Base-by-base conservation (phyloP, 805 yeast species). In the Nakazawaea holstii region DNA sequence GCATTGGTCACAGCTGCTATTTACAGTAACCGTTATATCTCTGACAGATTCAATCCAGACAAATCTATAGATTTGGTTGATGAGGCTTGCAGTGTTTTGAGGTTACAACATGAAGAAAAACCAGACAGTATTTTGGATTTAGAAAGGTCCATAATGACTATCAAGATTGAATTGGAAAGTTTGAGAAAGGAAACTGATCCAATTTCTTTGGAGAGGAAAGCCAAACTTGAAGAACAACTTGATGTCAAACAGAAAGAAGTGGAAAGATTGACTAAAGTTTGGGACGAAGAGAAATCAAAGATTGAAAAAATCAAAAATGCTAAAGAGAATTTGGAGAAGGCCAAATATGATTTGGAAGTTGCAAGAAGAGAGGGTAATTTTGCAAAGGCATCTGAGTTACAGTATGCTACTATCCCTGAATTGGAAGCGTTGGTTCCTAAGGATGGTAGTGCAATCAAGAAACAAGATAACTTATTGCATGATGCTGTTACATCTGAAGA, bases 41-140 rank as follows among this genome's bases (percentile, higher is more conserved):
- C 95, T 2, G 97, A 92, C 62, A 69, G 98, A 47, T 90, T 82
- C 58, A 69, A 92, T 35, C 99, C 99, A 1, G 99, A 92, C 61
- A 92, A 92, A 69, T 98, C 98, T 17, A 92, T 92, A 54, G 99
- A 92, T 65, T 75, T 92, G 54, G 94, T 92, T 1, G 99, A 92
- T 67, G 99, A 92, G 62, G 97, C 98, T 0, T 91, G 98, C 68
- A 94, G 97, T 3, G 95, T 96, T 0, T 72, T 92, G 49, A 74
- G 99, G 54, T 71, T 92, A 50, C 99, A 92, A 65, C 98, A 94
- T 62, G 99, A 92, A 67, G 89, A 97, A 1, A 91, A 90, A 62
- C 99, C 99, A 0, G 99, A 92, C 60, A 88, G 91, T 1, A 87
- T 94, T 46, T 92, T 90, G 58, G 87, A 83, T 41, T 72, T 92